phyloP scores from a whole-genome alignment of 2,329 filamentous ascomycete genomes.

The Neofusicoccum umdonicola region DNA sequence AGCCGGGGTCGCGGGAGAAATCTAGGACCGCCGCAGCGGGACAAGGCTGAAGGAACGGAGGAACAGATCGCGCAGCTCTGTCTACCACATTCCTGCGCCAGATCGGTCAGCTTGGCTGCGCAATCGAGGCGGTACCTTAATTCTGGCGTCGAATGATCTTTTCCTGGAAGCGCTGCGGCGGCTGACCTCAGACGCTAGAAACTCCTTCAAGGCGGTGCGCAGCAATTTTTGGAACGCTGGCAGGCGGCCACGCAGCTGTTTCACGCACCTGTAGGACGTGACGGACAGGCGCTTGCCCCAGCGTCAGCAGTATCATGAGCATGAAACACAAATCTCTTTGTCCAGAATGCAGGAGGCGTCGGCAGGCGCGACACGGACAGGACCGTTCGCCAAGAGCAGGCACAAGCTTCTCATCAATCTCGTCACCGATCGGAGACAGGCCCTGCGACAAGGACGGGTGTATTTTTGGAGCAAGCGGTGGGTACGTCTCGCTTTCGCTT shows the following conservation, averaged over 20 bases:
- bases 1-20: neutral
- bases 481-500: slow-evolving; percentile 11
- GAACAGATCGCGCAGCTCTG: neutral
- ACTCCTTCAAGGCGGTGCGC: neutral
- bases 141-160: slow-evolving; percentile 6
- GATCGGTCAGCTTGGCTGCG: slow-evolving; percentile 8
- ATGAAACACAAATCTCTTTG: neutral
- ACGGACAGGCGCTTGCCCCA: neutral
- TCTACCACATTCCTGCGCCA: neutral
- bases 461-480: slow-evolving; percentile 15
- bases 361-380: neutral
- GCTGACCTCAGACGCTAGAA: slow-evolving; percentile 13
- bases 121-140: slow-evolving; percentile 14
- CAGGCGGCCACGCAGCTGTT: neutral
- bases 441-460: neutral
- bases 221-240: slow-evolving; percentile 2
- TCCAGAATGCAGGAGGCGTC: neutral
- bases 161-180: slow-evolving; percentile 15
- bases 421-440: neutral
- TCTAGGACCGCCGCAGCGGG: slow-evolving; percentile 5
- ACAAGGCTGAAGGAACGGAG: slow-evolving; percentile 10
- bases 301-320: neutral
- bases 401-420: neutral
- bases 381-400: neutral
- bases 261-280: neutral